phyloP scores from a whole-genome alignment of 371 early-diverging fungal species.

The Fennellomyces sp. region DNA sequence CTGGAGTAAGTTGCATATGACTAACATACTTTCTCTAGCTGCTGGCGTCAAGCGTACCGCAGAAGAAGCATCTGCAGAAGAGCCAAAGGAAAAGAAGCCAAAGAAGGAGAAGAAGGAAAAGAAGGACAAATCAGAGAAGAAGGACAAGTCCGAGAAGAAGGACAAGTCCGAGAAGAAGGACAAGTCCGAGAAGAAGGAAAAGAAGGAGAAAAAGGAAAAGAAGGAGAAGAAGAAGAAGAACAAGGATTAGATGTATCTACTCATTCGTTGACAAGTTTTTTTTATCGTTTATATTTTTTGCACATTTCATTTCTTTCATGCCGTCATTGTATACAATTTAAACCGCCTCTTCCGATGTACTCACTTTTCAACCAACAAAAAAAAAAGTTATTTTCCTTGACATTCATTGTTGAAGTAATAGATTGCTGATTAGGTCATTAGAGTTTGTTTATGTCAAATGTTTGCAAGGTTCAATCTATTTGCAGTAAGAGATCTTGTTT shows the following conservation, averaged over 20 bases:
- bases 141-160: slow-evolving; percentile 58
- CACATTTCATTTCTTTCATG: no score
- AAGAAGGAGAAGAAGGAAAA: slow-evolving; percentile 57
- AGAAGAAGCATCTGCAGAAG: slow-evolving; percentile 1
- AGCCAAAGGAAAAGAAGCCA: slow-evolving; percentile 53
- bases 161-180: slow-evolving; percentile 34
- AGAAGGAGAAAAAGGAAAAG: slow-evolving; percentile 55
- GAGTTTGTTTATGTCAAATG: no score
- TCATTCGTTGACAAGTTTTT: no score
- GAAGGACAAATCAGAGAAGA: slow-evolving; percentile 60
- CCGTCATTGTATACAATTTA: no score
- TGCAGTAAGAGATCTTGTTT: slow-evolving; percentile 21
- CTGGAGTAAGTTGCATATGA: slow-evolving; percentile 7
- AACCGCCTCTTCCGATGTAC: no score
- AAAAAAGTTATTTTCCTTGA: no score
- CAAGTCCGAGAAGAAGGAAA: slow-evolving; percentile 55
- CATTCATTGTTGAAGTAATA: no score
- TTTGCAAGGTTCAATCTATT: no score
- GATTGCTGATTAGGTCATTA: no score
- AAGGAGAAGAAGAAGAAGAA: slow-evolving; percentile 33
- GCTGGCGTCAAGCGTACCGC: slow-evolving; percentile 12
- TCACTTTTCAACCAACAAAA: no score
- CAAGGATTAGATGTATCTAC: slow-evolving; percentile 33
- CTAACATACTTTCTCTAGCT: slow-evolving; percentile 1
- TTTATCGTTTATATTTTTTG: no score